These are phyloP conservation scores for Cystobasidium pallidum DNA, from an alignment of 1,284 basidiomycete genomes.

Conservation along the genomic window DNA sequence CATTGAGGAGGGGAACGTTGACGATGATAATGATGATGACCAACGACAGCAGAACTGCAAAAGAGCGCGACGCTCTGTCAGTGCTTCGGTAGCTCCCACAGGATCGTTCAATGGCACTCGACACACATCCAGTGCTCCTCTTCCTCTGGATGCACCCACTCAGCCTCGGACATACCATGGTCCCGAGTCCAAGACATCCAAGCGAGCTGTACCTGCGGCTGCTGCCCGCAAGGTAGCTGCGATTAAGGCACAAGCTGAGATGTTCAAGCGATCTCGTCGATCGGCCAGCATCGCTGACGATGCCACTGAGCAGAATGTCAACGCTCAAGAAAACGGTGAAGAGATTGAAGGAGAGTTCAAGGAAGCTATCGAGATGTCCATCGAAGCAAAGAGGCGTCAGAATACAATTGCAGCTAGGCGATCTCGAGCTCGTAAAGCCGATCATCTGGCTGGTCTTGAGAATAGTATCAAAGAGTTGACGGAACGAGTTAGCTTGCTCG, in stretches of 20 bases:
- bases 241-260: constrained; percentile 62
- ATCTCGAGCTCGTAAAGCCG: constrained; percentile 73
- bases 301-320: constrained; percentile 10
- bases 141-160: constrained; percentile 51
- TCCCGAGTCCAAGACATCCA: constrained; percentile 60
- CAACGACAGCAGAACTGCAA: background rate
- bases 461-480: constrained; percentile 54
- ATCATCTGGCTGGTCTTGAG: constrained; percentile 70
- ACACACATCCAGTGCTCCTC: constrained; percentile 49
- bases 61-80: constrained; percentile 11
- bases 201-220: constrained; percentile 62
- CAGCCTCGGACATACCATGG: constrained; percentile 46
- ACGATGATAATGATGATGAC: background rate
- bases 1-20: background rate
- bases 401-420: constrained; percentile 78
- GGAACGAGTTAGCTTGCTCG: constrained; percentile 54
- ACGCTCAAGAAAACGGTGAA: background rate
- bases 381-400: constrained; percentile 74
- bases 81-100: background rate
- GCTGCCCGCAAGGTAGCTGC: constrained; percentile 64
- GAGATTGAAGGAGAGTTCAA: constrained; percentile 33
- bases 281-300: background rate
- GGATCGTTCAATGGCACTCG: constrained; percentile 49
- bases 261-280: constrained; percentile 31
- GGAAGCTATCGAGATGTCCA: constrained; percentile 61